Evolutionary conservation across 371 early-diverging fungal species (phyloP).

Genomic region (Chytridium lagenaria): DNA sequence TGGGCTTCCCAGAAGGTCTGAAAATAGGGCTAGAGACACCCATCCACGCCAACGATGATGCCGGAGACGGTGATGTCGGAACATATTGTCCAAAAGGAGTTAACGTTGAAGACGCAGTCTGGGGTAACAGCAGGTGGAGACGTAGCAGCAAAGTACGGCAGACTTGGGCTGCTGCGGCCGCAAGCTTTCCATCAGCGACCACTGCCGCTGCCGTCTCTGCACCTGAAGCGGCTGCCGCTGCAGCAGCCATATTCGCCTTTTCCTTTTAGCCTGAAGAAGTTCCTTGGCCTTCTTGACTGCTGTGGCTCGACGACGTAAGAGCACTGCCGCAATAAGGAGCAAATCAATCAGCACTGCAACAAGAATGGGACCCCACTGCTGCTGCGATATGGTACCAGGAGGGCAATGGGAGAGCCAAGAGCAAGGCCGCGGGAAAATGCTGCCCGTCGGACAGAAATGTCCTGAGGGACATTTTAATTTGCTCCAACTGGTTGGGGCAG

Average conservation of each 20-base stretch:
- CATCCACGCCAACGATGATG: background rate
- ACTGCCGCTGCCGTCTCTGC: no score
- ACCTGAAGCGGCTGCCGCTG: background rate
- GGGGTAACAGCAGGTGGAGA: no score
- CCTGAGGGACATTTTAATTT: conserved; percentile 45
- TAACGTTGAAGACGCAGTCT: no score
- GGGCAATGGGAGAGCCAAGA: conserved; percentile 28
- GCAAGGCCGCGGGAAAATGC: conserved; percentile 22
- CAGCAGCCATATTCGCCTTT: background rate
- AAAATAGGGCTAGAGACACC: background rate
- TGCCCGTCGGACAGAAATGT: conserved; percentile 46
- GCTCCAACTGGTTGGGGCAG: conserved; percentile 30
- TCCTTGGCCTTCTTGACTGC: background rate
- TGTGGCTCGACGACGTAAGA: background rate
- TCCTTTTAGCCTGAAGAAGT: conserved; percentile 5
- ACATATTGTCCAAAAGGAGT: no score
- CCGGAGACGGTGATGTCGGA: no score
- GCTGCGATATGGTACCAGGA: conserved; percentile 22
- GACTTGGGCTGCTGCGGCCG: background rate
- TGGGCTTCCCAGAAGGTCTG: background rate
- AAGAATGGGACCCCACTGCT: conserved; percentile 14
- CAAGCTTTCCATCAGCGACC: background rate
- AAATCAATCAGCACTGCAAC: conserved; percentile 9
- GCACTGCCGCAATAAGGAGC: background rate
- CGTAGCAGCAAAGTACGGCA: no score